These are phyloP conservation scores for Vitis rotundifolia DNA, from an alignment of 164 flowering plant species.

Conservation along the genomic window DNA sequence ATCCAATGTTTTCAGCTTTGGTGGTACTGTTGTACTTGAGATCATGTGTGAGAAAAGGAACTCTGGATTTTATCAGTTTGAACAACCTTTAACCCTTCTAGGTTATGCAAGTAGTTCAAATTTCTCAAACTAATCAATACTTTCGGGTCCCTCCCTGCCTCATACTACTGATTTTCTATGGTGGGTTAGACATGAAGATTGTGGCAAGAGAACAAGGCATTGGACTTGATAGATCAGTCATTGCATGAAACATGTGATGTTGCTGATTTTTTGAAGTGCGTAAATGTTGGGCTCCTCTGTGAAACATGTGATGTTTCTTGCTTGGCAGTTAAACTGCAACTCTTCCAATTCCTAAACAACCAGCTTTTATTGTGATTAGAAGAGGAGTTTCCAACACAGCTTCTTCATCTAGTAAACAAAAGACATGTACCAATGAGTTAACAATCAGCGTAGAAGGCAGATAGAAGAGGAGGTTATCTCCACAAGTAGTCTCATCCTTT, in stretches of 20 bases:
- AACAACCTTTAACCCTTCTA: too few relatives aligned
- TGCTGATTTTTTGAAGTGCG: conserved; percentile 1
- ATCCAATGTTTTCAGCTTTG: too few relatives aligned
- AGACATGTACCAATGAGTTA: too few relatives aligned
- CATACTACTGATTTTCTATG: background rate
- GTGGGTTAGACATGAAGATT: conserved; percentile 23
- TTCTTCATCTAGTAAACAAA: background rate
- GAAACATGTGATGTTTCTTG: conserved; percentile 9
- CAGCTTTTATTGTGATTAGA: background rate
- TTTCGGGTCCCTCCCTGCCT: background rate
- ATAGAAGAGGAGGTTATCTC: background rate
- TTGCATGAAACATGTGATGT: background rate
- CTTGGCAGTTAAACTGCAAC: conserved; percentile 2
- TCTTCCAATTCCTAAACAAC: conserved; percentile 5
- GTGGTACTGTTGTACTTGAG: too few relatives aligned
- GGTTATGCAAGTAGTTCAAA: background rate
- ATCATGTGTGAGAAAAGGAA: too few relatives aligned
- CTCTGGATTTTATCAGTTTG: too few relatives aligned
- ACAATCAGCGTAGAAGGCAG: background rate
- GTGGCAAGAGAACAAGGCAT: conserved; percentile 24
- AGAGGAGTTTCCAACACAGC: conserved; percentile 2
- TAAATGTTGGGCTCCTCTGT: conserved; percentile 4
- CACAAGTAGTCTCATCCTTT: too few relatives aligned
- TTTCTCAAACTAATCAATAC: background rate
- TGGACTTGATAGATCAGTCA: background rate